These are phyloP conservation scores for Corylus heterophylla DNA, from an alignment of 306 rosid genomes.

Conservation along the genomic window DNA sequence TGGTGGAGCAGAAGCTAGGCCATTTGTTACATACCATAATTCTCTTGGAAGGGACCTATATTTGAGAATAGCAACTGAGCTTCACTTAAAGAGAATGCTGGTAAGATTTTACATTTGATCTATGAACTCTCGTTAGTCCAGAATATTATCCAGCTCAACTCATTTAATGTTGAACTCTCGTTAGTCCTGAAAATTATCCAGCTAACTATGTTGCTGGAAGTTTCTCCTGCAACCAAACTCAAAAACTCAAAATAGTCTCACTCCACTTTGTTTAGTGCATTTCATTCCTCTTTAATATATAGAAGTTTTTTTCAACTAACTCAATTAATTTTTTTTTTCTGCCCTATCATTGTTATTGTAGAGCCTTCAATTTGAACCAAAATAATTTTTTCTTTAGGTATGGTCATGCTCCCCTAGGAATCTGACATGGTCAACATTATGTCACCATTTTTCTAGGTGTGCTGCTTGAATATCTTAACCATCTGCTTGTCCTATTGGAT, in stretches of 20 bases:
- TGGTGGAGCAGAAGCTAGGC: slow-evolving; percentile 99
- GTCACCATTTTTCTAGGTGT: neutral
- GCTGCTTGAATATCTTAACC: neutral
- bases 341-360: neutral
- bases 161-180: neutral
- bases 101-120: slow-evolving; percentile 48
- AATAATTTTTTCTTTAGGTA: neutral
- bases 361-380: slow-evolving; percentile 1
- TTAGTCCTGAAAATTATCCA: neutral
- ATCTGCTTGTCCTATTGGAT: neutral
- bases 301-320: neutral
- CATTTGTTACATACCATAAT: slow-evolving; percentile 92
- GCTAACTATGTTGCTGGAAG: neutral
- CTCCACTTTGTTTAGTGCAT: neutral
- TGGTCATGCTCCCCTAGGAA: neutral
- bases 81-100: slow-evolving; percentile 97
- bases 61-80: slow-evolving; percentile 95
- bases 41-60: slow-evolving; percentile 92
- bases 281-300: neutral
- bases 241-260: neutral
- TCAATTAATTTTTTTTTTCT: neutral
- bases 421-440: neutral
- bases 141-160: neutral
- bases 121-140: neutral
- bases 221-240: slow-evolving; percentile 1